phyloP scores from a whole-genome alignment of 2,329 filamentous ascomycete genomes.

The Xylaria arbuscula region DNA sequence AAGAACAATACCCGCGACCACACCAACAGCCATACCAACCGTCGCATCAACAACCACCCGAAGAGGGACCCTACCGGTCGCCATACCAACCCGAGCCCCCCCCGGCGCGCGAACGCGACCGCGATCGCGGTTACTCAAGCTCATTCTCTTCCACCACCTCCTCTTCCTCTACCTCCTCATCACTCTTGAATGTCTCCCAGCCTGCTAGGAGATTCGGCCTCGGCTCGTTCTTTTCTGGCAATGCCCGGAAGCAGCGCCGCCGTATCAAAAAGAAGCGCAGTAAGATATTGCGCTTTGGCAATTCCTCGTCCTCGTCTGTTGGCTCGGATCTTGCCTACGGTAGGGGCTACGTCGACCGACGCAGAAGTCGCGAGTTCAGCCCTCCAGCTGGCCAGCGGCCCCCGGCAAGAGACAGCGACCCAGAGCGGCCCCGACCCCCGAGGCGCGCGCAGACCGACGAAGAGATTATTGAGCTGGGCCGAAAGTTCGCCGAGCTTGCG shows the following conservation, averaged over 20 bases:
- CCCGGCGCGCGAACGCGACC: conserved; percentile 41
- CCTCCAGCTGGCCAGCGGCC: conserved; percentile 40
- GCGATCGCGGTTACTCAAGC: conserved; percentile 47
- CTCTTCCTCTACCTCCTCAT: conserved; percentile 67
- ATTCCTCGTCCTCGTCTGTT: conserved; percentile 74
- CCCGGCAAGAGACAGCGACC: conserved; percentile 35
- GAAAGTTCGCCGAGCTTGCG: conserved; percentile 65
- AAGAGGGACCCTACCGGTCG: conserved; percentile 43
- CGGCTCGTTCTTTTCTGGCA: conserved; percentile 70
- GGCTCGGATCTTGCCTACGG: conserved; percentile 77
- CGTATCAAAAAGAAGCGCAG: conserved; percentile 61
- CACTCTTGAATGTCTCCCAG: conserved; percentile 74
- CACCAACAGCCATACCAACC: conserved; percentile 27
- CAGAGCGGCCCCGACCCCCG: conserved; percentile 41
- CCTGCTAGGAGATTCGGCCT: conserved; percentile 65
- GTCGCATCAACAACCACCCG: conserved; percentile 28
- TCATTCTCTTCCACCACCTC: conserved; percentile 46
- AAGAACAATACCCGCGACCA: conserved; percentile 31
- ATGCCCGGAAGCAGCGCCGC: conserved; percentile 60
- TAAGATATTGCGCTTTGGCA: conserved; percentile 66
- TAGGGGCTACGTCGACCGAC: conserved; percentile 63
- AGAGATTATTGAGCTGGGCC: conserved; percentile 67
- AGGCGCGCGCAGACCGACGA: conserved; percentile 62
- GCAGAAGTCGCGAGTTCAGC: conserved; percentile 50
- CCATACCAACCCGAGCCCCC: conserved; percentile 38